Base-by-base conservation (phyloP, 2,329 filamentous ascomycete species). In the Neofusicoccum ribis region DNA sequence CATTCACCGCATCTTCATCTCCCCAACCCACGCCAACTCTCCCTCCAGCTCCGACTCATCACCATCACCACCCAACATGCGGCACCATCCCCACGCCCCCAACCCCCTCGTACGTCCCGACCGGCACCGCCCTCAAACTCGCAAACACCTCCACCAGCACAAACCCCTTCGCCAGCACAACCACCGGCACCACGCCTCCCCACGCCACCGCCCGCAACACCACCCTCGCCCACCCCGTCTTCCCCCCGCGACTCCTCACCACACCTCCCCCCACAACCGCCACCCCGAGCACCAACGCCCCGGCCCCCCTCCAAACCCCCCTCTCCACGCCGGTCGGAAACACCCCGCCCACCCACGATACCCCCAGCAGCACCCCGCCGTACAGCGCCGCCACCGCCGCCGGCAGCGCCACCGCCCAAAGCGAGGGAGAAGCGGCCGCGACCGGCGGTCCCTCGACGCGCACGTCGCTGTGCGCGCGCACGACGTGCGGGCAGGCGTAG, bases 261-360 rank as follows among this genome's bases (percentile, higher is more conserved):
- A 20, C 36, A 0, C 36, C 37, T 27, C 52, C 37, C 20, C 17
- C 20, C 5, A 31, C 27, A 31, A 46, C 14, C 20, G 39, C 39
- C 12, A 15, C 17, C 54, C 17, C 20, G 3, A 59, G 6, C 36
- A 59, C 4, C 20, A 43, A 15, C 6, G 8, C 20, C 15, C 36
- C 56, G 2, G 23, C 56, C 3, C 14, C 43, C 20, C 61, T 66
- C 74, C 73, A 76, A 2, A 71, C 20, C 47, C 56, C 66, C n/a
- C 56, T 64, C 59, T 75, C 74, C 3, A 65, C 49, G 0, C 14
- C 7, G 7, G 69, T 70, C 9, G 70, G 68, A 50, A 75, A 76
- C 15, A 44, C 15, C 14, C 15, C 39, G 1, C 14, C 39, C 3
- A 37, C 54, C 37, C 39, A 59, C 39, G 54, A 59, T 23, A 59